These are phyloP conservation scores for Paragyromitra xinjiangensis DNA, from an alignment of 495 filamentous ascomycete genomes.

Conservation along the genomic window DNA sequence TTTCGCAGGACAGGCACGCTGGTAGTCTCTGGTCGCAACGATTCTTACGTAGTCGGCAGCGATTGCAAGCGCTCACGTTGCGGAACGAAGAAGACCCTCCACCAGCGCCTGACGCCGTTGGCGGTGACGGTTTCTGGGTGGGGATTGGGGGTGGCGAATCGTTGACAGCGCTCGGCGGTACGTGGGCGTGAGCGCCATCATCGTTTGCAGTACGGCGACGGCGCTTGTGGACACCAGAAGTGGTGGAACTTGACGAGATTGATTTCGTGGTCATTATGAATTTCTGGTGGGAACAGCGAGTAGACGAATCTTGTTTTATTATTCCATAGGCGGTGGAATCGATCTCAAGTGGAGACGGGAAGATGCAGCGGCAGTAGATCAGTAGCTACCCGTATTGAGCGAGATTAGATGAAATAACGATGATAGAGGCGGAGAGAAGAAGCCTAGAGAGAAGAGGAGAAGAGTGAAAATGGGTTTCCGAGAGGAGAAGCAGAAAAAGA, in stretches of 20 bases:
- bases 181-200: slow-evolving; percentile 47
- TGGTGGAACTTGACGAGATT: slow-evolving; percentile 36
- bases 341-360: slow-evolving; percentile 40
- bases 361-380: slow-evolving; percentile 42
- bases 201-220: slow-evolving; percentile 51
- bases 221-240: slow-evolving; percentile 54
- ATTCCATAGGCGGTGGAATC: slow-evolving; percentile 46
- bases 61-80: slow-evolving; percentile 94
- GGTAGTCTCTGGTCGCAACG: slow-evolving; percentile 92
- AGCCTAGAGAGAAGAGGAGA: slow-evolving; percentile 15
- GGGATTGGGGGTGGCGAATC: slow-evolving; percentile 46
- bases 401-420: slow-evolving; percentile 38
- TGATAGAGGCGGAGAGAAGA: slow-evolving; percentile 2
- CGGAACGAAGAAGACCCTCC: slow-evolving; percentile 72
- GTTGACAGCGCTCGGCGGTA: slow-evolving; percentile 13
- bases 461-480: slow-evolving; percentile 10
- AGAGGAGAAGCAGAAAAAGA: slow-evolving; percentile 42
- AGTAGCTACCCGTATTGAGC: slow-evolving; percentile 42
- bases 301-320: slow-evolving; percentile 30
- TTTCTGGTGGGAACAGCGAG: slow-evolving; percentile 19
- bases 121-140: slow-evolving; percentile 40
- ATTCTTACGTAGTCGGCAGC: slow-evolving; percentile 91
- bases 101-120: slow-evolving; percentile 39
- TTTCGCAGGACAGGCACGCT: slow-evolving; percentile 88
- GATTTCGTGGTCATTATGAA: slow-evolving; percentile 47